phyloP scores from a whole-genome alignment of 2,329 filamentous ascomycete genomes.

The Paracamarosporium sp. region DNA sequence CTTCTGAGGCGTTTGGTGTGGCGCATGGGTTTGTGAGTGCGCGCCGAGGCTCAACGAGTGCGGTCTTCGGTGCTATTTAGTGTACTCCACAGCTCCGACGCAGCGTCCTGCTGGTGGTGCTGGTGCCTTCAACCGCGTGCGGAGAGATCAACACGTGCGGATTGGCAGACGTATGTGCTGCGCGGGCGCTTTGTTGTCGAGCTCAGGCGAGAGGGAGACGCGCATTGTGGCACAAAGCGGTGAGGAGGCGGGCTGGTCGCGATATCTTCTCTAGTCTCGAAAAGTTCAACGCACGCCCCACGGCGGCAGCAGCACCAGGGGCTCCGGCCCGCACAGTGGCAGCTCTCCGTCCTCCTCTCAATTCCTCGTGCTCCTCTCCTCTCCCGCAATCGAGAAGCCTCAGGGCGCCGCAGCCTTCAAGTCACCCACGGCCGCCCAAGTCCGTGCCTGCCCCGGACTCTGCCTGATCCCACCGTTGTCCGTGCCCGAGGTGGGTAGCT shows the following conservation, averaged over 20 bases:
- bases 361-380: neutral
- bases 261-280: slow-evolving; percentile 18
- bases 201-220: neutral
- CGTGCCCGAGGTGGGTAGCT: slow-evolving; percentile 4
- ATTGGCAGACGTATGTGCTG: slow-evolving; percentile 17
- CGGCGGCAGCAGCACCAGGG: slow-evolving; percentile 1
- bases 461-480: neutral
- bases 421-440: neutral
- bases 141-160: slow-evolving; percentile 19
- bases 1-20: slow-evolving; percentile 11
- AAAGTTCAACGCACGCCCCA: slow-evolving; percentile 21
- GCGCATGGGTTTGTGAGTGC: slow-evolving; percentile 5
- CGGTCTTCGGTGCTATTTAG: too few relatives aligned
- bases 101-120: neutral
- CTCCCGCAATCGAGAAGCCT: neutral
- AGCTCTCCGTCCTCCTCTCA: neutral
- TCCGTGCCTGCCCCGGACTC: neutral
- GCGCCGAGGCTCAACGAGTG: neutral
- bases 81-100: slow-evolving; percentile 1
- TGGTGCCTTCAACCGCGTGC: slow-evolving; percentile 1
- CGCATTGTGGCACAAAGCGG: slow-evolving; percentile 16
- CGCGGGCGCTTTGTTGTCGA: slow-evolving; percentile 10
- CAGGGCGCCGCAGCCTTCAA: neutral
- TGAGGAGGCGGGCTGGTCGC: slow-evolving; percentile 13
- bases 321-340: slow-evolving; percentile 6